Percentiles rank a stretch among this genome's conserved stretches.
Conservation (phyloP, 2,329 filamentous ascomycete species). For the Cladophialophora carrionii region DNA sequence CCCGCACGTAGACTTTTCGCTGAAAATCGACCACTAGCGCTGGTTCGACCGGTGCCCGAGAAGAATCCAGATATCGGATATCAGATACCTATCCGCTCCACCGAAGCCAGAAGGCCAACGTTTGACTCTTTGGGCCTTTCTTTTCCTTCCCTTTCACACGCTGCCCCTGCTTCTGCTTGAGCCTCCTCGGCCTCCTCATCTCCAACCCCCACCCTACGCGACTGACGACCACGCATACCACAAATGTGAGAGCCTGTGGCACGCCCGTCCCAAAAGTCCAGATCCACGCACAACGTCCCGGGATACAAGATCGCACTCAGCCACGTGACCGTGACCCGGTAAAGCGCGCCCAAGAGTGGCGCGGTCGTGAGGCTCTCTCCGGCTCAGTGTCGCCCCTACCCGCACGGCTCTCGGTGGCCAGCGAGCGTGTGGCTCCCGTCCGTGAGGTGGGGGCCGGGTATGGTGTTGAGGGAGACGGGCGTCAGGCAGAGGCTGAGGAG, state of each 20-base stretch:
- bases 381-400: constrained; percentile 11
- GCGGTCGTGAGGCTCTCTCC: constrained; percentile 39
- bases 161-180: neutral
- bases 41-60: neutral
- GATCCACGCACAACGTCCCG: constrained; percentile 50
- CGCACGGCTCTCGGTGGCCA: no score
- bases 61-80: neutral
- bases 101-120: no score
- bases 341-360: constrained; percentile 49
- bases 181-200: constrained; percentile 18
- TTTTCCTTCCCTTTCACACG: neutral
- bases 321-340: constrained; percentile 52
- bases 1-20: constrained; percentile 89
- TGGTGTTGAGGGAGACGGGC: constrained; percentile 32
- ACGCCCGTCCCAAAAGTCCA: constrained; percentile 51
- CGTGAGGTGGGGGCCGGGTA: constrained; percentile 38
- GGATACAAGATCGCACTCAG: constrained; percentile 54
- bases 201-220: constrained; percentile 38
- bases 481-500: constrained; percentile 31
- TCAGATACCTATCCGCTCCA: constrained; percentile 2
- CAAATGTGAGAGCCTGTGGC: constrained; percentile 44
- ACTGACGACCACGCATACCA: constrained; percentile 17
- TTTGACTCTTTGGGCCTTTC: neutral
- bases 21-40: constrained; percentile 80
- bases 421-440: no score